These are phyloP conservation scores for Cytospora schulzeri DNA, from an alignment of 2,329 filamentous ascomycete genomes.

Conservation along the genomic window DNA sequence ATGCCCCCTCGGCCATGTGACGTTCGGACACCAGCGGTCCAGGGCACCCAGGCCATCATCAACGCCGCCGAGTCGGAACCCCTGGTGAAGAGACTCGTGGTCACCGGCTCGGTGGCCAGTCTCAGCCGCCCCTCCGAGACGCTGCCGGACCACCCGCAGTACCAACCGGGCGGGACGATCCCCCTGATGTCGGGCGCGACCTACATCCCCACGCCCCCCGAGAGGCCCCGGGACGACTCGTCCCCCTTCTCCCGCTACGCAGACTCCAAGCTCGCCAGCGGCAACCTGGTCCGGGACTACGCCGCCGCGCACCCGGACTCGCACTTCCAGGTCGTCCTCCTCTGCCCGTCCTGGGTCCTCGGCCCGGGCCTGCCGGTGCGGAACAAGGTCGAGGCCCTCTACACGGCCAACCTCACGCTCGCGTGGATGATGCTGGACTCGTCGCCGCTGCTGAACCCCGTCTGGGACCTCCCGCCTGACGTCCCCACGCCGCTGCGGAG, in stretches of 20 bases:
- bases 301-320: too few relatives aligned
- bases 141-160: neutral
- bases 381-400: constrained; percentile 4
- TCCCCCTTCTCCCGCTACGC: too few relatives aligned
- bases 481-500: neutral
- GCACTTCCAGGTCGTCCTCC: constrained; percentile 13
- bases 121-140: neutral
- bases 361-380: constrained; percentile 7
- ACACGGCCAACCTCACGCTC: constrained; percentile 7
- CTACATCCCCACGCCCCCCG: neutral
- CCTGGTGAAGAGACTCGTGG: constrained; percentile 11
- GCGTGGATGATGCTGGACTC: constrained; percentile 9
- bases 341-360: constrained; percentile 15
- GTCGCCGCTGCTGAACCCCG: neutral
- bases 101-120: constrained; percentile 12
- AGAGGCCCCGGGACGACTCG: too few relatives aligned
- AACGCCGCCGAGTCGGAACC: constrained; percentile 16
- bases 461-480: neutral
- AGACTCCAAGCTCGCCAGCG: too few relatives aligned
- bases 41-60: constrained; percentile 13
- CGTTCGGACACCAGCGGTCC: constrained; percentile 8
- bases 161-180: neutral
- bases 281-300: too few relatives aligned
- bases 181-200: neutral
- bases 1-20: neutral